Conservation (phyloP, 306 rosid genomes). For the Acacia melanoxylon region DNA sequence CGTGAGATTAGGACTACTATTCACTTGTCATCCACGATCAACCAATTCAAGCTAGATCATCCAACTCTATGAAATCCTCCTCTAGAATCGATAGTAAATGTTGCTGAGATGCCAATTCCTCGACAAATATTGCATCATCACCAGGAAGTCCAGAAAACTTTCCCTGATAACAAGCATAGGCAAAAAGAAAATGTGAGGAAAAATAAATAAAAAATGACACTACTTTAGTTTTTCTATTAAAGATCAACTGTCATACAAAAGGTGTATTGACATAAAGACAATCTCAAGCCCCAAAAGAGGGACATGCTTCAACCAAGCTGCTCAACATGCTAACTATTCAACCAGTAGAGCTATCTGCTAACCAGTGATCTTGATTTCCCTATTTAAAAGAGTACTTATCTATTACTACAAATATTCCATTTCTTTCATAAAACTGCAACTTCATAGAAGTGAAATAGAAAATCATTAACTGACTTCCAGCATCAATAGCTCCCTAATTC, state of each 20-base stretch:
- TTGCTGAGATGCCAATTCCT: slow-evolving; percentile 30
- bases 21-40: slow-evolving; percentile 32
- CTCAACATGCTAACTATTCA: background rate
- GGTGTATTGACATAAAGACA: background rate
- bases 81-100: slow-evolving; percentile 41
- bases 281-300: background rate
- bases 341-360: background rate
- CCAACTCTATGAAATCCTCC: slow-evolving; percentile 63
- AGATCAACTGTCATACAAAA: background rate
- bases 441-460: background rate
- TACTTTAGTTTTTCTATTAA: background rate
- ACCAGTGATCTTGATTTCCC: slow-evolving; percentile 4
- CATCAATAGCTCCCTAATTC: background rate
- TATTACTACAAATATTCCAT: background rate
- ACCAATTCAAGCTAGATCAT: slow-evolving; percentile 50
- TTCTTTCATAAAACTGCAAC: background rate
- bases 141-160: slow-evolving; percentile 30
- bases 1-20: slow-evolving; percentile 28
- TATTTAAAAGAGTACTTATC: slow-evolving; percentile 1
- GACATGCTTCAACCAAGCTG: background rate
- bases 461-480: background rate
- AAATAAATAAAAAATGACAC: background rate
- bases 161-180: slow-evolving; percentile 47
- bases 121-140: slow-evolving; percentile 27
- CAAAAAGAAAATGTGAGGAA: background rate